phyloP scores from a whole-genome alignment of 2,329 filamentous ascomycete genomes.

The Fusarium virguliforme region DNA sequence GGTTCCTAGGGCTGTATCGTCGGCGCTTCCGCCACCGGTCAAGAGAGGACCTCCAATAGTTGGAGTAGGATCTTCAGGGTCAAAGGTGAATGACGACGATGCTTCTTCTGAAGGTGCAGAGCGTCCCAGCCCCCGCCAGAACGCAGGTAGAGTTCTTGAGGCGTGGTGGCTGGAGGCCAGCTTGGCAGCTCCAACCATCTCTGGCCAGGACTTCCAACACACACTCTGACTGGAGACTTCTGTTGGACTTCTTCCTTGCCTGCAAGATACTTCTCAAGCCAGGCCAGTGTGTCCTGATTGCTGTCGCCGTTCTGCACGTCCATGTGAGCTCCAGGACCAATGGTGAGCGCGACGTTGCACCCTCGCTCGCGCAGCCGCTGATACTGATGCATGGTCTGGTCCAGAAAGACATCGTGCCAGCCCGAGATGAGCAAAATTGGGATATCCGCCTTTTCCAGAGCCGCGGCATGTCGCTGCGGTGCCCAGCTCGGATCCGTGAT shows the following conservation, averaged over 20 bases:
- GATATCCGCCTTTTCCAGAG: constrained; percentile 1
- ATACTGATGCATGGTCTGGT: constrained; percentile 6
- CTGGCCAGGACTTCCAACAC: neutral
- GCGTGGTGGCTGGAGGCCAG: neutral
- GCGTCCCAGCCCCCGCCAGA: neutral
- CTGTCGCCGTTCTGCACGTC: neutral
- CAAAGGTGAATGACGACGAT: neutral
- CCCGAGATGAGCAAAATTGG: neutral
- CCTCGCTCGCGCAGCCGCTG: neutral
- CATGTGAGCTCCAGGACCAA: neutral
- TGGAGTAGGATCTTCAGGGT: neutral
- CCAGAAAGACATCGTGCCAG: neutral
- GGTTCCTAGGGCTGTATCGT: neutral
- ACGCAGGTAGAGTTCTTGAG: neutral
- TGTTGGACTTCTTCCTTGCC: neutral
- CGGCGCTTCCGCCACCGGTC: neutral
- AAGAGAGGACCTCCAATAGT: neutral
- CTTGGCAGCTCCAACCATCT: neutral
- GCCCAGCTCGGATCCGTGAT: neutral
- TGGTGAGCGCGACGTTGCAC: neutral
- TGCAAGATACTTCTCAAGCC: constrained; percentile 8
- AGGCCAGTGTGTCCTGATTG: neutral
- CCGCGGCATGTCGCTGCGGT: neutral
- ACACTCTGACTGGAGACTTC: neutral
- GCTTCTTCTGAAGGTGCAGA: neutral